phyloP scores from a whole-genome alignment of 768 basidiomycete genomes.

The Kwoniella sp. region DNA sequence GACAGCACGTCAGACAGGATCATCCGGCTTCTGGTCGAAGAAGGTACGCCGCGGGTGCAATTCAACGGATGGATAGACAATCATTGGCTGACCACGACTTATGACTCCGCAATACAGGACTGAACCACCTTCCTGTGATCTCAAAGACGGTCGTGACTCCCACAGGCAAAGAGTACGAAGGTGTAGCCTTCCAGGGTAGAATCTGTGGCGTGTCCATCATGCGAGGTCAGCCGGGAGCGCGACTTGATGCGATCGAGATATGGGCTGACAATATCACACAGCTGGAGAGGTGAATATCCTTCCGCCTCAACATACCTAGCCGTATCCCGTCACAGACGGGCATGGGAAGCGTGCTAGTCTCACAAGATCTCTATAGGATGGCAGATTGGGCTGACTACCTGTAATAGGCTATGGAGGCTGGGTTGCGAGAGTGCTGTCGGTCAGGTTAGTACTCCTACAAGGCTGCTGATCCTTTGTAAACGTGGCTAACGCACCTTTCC shows the following conservation, averaged over 20 bases:
- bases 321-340: too few relatives aligned
- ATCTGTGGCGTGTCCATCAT: conserved; percentile 95
- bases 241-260: neutral
- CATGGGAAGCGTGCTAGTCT: too few relatives aligned
- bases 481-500: neutral
- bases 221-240: conserved; percentile 67
- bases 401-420: conserved; percentile 89
- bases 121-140: conserved; percentile 80
- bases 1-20: conserved; percentile 59
- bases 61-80: too few relatives aligned
- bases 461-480: neutral
- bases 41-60: conserved; percentile 41
- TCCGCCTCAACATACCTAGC: too few relatives aligned
- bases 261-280: conserved; percentile 4
- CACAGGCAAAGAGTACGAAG: conserved; percentile 76
- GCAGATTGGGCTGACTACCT: neutral
- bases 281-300: conserved; percentile 43
- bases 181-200: conserved; percentile 91
- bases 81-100: too few relatives aligned
- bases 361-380: neutral
- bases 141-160: conserved; percentile 53
- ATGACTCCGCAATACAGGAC: conserved; percentile 54
- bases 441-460: conserved; percentile 39
- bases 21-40: conserved; percentile 60
- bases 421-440: conserved; percentile 89